Base-by-base conservation (phyloP, 2,329 filamentous ascomycete genomes). In the Fusarium veterinarium region DNA sequence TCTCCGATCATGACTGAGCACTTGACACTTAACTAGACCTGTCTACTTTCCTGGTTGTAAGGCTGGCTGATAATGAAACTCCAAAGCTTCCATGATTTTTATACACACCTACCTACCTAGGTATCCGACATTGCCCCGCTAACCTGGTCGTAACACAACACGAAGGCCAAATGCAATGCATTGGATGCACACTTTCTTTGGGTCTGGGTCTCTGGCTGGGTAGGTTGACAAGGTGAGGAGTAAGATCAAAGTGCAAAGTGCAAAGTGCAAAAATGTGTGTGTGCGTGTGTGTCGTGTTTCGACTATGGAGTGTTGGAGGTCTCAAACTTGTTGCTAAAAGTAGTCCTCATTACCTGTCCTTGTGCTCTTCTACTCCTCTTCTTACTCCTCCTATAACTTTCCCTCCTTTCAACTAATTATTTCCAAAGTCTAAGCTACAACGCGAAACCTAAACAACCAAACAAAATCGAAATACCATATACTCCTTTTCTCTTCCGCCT, bases 1-100 rank as follows among this genome's bases (percentile, higher is more conserved):
- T 66, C 55, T 57, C 60, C 60, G 61, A 72, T 55, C 38, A 38
- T 52, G 64, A 40, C 48, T 41, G 38, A 37, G 37, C 10, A 60
- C 51, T 53, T 69, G 56, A 53, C 55, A 41, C 48, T 44, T 44
- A 42, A 44, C 38, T 23, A 48, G 46, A 28, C 30, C 60, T 61
- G 56, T 67, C 42, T 60, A 41, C 42, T 67, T 72, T 73, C 66
- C 41, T 71, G 60, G 38, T 73, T 66, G 30, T 23, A 31, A 56
- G 48, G 40, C 30, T 20, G n/a, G 30, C 20, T 33, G 46, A 23
- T 23, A 23, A 30, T 51, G 30, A 53, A 52, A 53, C 33, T 41
- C 19, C 49, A 53, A 41, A 40, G 49, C 49, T 41, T 51, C n/a
- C 48, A 51, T 35, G 30, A 25, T 23, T 25, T n/a, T 45, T 25